Evolutionary conservation across 2,329 filamentous ascomycete genomes (phyloP).

Genomic region (Calonectria fujianensis): DNA sequence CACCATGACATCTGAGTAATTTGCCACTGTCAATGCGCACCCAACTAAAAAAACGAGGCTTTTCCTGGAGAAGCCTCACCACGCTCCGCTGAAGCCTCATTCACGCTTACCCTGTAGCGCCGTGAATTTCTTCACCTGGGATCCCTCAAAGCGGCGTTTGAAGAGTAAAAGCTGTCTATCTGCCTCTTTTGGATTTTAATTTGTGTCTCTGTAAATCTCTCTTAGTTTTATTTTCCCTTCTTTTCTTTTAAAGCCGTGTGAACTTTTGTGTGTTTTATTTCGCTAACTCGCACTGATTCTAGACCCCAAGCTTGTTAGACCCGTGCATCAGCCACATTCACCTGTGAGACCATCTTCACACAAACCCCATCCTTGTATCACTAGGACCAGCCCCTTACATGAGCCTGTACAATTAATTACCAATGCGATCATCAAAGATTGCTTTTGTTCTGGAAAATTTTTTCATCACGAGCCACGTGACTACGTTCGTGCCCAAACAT

Average conservation of each 20-base stretch:
- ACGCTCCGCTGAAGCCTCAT: neutral
- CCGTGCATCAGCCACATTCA: neutral
- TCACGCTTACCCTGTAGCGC: slow-evolving; percentile 10
- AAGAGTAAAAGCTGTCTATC: neutral
- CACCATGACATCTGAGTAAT: neutral
- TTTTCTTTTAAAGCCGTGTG: neutral
- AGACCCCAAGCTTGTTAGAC: neutral
- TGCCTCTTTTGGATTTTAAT: neutral
- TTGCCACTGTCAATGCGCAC: neutral
- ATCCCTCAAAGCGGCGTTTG: neutral
- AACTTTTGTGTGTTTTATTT: neutral
- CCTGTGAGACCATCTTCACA: neutral
- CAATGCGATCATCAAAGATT: neutral
- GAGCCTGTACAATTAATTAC: neutral
- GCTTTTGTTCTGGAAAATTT: neutral
- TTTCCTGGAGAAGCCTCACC: neutral
- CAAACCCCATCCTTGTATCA: neutral
- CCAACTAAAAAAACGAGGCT: neutral
- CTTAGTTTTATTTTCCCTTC: neutral
- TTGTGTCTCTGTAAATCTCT: neutral
- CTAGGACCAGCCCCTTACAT: neutral
- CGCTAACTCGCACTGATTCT: neutral
- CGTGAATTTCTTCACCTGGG: neutral
- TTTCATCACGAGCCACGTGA: neutral
- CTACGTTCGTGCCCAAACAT: neutral